Evolutionary conservation across 495 filamentous ascomycete species (phyloP).

Genomic region (Trichoderma virens): DNA sequence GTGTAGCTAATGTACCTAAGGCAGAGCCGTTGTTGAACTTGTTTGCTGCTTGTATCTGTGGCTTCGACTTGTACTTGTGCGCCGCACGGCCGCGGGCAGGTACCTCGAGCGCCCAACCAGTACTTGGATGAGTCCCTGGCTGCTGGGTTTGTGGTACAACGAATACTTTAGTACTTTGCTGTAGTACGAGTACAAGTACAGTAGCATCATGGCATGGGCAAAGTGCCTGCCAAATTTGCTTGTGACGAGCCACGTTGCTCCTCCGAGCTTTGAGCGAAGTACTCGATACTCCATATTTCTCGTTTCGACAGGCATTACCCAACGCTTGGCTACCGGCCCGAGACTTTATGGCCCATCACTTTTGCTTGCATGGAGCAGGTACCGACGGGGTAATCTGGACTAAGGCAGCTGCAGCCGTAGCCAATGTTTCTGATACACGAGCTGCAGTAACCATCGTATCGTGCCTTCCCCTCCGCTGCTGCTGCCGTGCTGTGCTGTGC

Average conservation of each 20-base stretch:
- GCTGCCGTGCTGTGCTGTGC: no score
- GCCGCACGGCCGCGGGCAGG: no score
- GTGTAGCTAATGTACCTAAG: no score
- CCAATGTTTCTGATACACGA: slow-evolving; percentile 7
- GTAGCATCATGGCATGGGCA: not conserved
- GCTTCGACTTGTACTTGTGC: no score
- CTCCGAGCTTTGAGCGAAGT: not conserved
- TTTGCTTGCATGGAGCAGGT: not conserved
- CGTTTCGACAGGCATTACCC: not conserved
- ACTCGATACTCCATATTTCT: not conserved
- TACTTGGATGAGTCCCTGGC: no score
- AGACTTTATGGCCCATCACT: not conserved
- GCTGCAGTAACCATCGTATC: slow-evolving; percentile 7
- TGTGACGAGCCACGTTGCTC: not conserved
- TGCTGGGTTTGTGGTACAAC: no score
- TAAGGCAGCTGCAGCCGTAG: no score
- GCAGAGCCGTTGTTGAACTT: no score
- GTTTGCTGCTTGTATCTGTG: no score
- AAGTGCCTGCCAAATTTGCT: not conserved
- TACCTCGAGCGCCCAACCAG: no score
- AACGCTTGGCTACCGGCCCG: not conserved
- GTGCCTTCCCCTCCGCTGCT: not conserved
- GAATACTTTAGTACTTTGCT: no score
- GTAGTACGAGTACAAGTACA: no score
- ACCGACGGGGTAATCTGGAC: not conserved